Conservation (phyloP, 192 early-diverging fungal genomes). For the Cetraspora pellucida region DNA sequence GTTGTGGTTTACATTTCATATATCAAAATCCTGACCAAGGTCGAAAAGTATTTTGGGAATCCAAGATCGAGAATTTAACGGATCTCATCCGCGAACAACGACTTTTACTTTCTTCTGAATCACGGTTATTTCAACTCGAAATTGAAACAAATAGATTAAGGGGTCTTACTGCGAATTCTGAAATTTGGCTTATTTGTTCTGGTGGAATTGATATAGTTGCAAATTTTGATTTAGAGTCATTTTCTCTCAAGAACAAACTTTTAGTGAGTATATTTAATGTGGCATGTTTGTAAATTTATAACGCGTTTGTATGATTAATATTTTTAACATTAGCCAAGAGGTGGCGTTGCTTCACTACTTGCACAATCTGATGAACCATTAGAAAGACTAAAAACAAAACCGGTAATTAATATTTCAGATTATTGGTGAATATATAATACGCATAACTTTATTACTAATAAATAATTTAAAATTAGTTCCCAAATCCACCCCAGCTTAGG, state of each 20-base stretch:
- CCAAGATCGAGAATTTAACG: slow-evolving; percentile 4
- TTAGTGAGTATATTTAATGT: too few relatives aligned
- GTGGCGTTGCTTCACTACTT: not conserved
- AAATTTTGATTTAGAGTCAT: too few relatives aligned
- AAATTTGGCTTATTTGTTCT: too few relatives aligned
- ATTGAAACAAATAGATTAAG: not conserved
- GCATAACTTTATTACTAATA: too few relatives aligned
- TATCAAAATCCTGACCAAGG: too few relatives aligned
- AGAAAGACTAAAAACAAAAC: too few relatives aligned
- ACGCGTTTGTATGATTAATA: not conserved
- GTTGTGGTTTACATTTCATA: not conserved
- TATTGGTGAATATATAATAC: too few relatives aligned
- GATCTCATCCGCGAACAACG: not conserved
- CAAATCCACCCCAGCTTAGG: not conserved
- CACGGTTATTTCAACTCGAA: not conserved
- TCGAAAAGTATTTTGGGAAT: not conserved
- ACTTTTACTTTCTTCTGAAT: too few relatives aligned
- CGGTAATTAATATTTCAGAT: too few relatives aligned
- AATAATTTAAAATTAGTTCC: not conserved
- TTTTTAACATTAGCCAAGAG: slow-evolving; percentile 18
- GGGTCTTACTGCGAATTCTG: too few relatives aligned
- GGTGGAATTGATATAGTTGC: too few relatives aligned
- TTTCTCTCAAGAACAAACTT: too few relatives aligned
- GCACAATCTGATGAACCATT: not conserved
- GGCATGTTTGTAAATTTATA: not conserved